Percentiles rank a stretch among this genome's conserved stretches.
Conservation (phyloP, 306 rosid genomes). For the Hylodesmum podocarpum region DNA sequence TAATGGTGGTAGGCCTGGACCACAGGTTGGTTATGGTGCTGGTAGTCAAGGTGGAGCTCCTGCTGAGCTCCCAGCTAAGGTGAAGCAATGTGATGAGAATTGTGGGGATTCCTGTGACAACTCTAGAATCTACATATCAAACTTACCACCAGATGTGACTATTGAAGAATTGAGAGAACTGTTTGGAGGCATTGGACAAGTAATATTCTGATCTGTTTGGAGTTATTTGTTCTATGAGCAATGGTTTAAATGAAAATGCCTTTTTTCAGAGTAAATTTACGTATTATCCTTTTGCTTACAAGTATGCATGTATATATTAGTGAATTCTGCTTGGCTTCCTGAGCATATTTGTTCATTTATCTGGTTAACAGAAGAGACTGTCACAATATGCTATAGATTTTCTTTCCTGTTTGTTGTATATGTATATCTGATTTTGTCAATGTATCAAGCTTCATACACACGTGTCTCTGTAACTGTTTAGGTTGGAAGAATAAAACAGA, state of each 20-base stretch:
- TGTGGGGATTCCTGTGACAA: constrained; percentile 89
- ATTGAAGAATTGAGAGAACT: constrained; percentile 78
- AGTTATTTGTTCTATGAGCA: background rate
- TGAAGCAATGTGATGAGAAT: constrained; percentile 90
- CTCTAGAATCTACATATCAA: constrained; percentile 92
- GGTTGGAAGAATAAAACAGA: constrained; percentile 98
- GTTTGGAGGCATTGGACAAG: constrained; percentile 99
- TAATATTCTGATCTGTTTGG: constrained; percentile 52
- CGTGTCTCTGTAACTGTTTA: constrained; percentile 13
- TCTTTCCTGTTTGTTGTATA: background rate
- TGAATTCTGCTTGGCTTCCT: background rate
- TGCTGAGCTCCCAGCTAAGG: constrained; percentile 55
- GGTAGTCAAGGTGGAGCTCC: constrained; percentile 66
- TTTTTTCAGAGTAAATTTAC: background rate
- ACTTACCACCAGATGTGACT: constrained; percentile 89
- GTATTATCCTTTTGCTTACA: background rate
- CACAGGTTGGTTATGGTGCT: constrained; percentile 48
- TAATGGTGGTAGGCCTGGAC: constrained; percentile 58
- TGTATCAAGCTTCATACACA: background rate
- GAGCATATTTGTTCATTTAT: background rate
- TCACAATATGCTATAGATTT: background rate
- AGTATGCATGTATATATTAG: background rate
- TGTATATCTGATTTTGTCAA: background rate
- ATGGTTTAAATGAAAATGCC: background rate
- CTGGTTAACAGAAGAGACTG: background rate